phyloP scores from a whole-genome alignment of 176 grass and related monocot genomes.

The Coix lacrymajobi region DNA sequence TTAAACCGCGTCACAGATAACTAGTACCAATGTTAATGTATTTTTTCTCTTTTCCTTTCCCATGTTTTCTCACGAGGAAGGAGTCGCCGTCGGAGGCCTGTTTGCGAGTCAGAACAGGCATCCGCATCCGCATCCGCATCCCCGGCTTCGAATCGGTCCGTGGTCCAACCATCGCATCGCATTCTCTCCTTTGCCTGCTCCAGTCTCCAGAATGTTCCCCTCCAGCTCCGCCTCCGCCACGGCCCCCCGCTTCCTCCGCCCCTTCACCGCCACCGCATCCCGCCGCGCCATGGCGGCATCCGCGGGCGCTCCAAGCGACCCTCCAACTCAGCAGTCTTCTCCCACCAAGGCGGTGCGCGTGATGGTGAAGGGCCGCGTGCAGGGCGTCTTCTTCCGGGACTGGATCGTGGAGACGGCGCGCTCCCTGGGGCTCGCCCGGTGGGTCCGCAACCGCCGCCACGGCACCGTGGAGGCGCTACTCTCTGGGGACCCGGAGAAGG shows the following conservation, averaged over 20 bases:
- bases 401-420: constrained; percentile 84
- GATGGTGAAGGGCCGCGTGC: constrained; percentile 76
- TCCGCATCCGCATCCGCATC: too few species aligned
- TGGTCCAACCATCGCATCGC: not conserved
- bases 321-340: not conserved
- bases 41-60: too few species aligned
- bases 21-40: too few species aligned
- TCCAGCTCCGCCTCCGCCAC: constrained; percentile 9
- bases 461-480: constrained; percentile 83
- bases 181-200: too few species aligned
- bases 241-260: constrained; percentile 21
- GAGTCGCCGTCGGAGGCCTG: too few species aligned
- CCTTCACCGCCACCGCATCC: not conserved
- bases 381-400: constrained; percentile 94
- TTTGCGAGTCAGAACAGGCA: too few species aligned
- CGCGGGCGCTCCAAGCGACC: not conserved
- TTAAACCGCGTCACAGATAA: too few species aligned
- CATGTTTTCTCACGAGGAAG: too few species aligned
- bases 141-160: not conserved
- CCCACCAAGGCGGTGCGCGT: constrained; percentile 50
- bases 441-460: constrained; percentile 81
- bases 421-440: constrained; percentile 67
- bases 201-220: constrained; percentile 38
- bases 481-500: constrained; percentile 50
- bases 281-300: constrained; percentile 26